Evolutionary conservation across 2,329 filamentous ascomycete species (phyloP).

Genomic region (Nemania serpens): DNA sequence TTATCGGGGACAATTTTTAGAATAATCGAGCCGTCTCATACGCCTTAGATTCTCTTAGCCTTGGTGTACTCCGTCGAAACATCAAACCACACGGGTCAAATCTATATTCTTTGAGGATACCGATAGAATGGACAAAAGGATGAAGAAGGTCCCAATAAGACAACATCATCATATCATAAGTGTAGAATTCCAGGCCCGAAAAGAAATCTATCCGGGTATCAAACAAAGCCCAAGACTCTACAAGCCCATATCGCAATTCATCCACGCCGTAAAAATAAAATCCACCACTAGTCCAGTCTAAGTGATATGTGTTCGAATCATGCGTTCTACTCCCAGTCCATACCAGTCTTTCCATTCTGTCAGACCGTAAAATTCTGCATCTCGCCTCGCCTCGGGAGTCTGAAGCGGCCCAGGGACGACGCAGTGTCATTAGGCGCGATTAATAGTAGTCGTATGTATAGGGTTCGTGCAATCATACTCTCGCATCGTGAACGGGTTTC

Average conservation of each 20-base stretch:
- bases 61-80: too few relatives aligned
- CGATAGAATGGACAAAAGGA: background rate
- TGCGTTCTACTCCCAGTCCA: conserved; percentile 21
- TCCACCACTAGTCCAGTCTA: conserved; percentile 28
- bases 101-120: background rate
- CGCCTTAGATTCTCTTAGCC: too few relatives aligned
- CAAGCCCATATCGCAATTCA: conserved; percentile 27
- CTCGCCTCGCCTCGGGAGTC: conserved; percentile 1
- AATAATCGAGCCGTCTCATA: too few relatives aligned
- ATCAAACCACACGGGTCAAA: background rate
- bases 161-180: conserved; percentile 14
- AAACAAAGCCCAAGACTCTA: conserved; percentile 37
- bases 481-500: background rate
- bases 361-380: conserved; percentile 13
- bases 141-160: background rate
- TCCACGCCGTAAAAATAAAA: conserved; percentile 23
- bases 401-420: background rate
- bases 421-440: conserved; percentile 27
- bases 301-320: conserved; percentile 18
- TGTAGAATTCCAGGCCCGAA: conserved; percentile 34
- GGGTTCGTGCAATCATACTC: conserved; percentile 7
- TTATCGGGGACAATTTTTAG: too few relatives aligned
- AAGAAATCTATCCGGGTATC: conserved; percentile 46
- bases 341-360: conserved; percentile 28
- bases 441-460: conserved; percentile 19